A percentile compares a stretch with the other conserved stretches of the same genome.
Evolutionary conservation across 1,139 yeast genomes (phyloP).

Genomic region (Geotrichum europaeum): DNA sequence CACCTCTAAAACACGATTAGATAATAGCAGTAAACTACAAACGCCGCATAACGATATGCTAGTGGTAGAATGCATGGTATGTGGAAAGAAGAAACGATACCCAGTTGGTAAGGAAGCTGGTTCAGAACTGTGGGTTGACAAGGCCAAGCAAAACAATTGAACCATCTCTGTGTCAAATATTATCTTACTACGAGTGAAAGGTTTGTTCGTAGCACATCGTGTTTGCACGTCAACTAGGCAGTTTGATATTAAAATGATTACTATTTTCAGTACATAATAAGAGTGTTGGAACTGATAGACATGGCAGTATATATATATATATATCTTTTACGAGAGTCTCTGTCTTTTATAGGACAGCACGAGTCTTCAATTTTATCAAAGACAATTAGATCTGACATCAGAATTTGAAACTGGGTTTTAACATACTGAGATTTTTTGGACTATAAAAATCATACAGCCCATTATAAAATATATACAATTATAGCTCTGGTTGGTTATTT

Average conservation of each 20-base stretch:
- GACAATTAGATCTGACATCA: background rate
- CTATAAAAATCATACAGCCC: background rate
- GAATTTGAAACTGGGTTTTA: background rate
- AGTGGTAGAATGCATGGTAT: conserved; percentile 32
- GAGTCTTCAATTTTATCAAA: background rate
- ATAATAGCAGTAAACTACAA: conserved; percentile 29
- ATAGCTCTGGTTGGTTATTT: background rate
- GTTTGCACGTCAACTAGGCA: background rate
- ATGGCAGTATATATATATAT: background rate
- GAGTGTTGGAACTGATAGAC: background rate
- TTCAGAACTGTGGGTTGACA: conserved; percentile 30
- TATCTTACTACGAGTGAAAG: background rate
- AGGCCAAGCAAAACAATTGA: conserved; percentile 2
- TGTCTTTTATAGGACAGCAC: too few relatives aligned
- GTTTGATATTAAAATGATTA: too few relatives aligned
- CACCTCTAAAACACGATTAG: conserved; percentile 34
- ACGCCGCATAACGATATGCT: conserved; percentile 31
- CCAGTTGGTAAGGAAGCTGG: conserved; percentile 38
- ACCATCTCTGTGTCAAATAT: background rate
- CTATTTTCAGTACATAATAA: too few relatives aligned
- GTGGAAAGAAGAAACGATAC: conserved; percentile 37
- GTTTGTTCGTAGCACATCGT: background rate
- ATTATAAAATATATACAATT: background rate
- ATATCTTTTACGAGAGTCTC: too few relatives aligned
- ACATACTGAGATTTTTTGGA: background rate